Evolutionary conservation across 1,139 yeast genomes (phyloP), one percentile per base, ranked within the genome.

Genomic region (Debaryomyces psychrophilus): DNA sequence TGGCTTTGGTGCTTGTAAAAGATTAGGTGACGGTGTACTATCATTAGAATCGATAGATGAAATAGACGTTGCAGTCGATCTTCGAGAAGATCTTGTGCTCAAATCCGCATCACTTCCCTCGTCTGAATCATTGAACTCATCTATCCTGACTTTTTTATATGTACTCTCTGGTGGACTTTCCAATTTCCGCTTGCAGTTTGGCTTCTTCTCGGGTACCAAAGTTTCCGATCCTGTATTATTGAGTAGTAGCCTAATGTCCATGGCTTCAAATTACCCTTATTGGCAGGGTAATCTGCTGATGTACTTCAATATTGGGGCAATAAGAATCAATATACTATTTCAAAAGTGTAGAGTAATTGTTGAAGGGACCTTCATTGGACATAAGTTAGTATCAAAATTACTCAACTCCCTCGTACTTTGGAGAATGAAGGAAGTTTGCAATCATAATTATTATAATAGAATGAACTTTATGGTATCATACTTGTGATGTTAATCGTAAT

Each of bases 351-450:
- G 18, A 2, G 20, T 29, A 29, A 29, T 29, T 29, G 33, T 29
- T 29, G 8, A 12, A 15, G 29, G 15, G 22, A 20, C 36, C 42
- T 40, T 42, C 44, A 45, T 47, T 49, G 50, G 50, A 22, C 45
- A 40, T 22, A 33, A 41, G 33, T 31, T 45, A 46, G 50, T 46
- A 44, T 38, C 48, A 47, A 31, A 49, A 43, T 45, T 49, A 45
- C 52, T 11, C 40, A 34, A 20, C 11, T 12, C 8, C 18, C 22
- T 25, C 26, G 52, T 43, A 49, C 27, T 47, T 37, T 49, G 41
- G 47, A 49, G 52, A 47, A 48, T 47, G 45, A 27, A 25, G 12
- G 35, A 25, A 37, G 27, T 46, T 39, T 43, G 45, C 37, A 40
- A 31, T 23, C 31, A 31, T 31, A 23, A 8, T 3, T 11, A 15